These are phyloP conservation scores for Pouteria campechiana DNA, from an alignment of 179 eudicot species.

Conservation along the genomic window DNA sequence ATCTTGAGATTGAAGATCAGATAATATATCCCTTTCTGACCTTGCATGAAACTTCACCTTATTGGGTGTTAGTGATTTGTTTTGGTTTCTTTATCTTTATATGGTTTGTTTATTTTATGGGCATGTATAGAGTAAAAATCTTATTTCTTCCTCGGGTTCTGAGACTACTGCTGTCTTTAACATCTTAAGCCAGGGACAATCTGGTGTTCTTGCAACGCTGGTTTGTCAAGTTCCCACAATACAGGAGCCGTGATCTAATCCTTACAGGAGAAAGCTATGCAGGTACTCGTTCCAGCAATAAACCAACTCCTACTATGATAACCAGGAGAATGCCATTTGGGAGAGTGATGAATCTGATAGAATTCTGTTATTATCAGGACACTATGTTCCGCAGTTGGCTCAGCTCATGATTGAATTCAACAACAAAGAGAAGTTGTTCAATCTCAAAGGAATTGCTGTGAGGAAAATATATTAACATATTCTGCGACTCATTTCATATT, in stretches of 20 bases:
- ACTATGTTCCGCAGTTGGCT: slow-evolving; percentile 94
- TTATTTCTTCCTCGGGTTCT: neutral
- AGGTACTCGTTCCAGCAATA: slow-evolving; percentile 27
- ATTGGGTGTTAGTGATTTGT: no score
- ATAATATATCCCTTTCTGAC: no score
- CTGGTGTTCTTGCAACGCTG: slow-evolving; percentile 70
- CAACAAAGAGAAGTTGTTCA: slow-evolving; percentile 50
- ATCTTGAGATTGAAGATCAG: no score
- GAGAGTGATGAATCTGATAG: no score
- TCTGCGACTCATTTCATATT: no score
- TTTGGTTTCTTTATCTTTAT: no score
- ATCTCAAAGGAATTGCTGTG: slow-evolving; percentile 89
- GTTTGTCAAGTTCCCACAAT: slow-evolving; percentile 82
- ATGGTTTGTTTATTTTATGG: no score
- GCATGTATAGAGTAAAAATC: no score
- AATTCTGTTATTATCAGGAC: slow-evolving; percentile 51
- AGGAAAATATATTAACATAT: no score
- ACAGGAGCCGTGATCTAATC: slow-evolving; percentile 50
- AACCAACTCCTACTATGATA: no score
- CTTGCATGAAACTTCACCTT: no score
- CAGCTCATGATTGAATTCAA: slow-evolving; percentile 67
- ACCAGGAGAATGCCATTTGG: no score
- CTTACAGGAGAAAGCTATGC: slow-evolving; percentile 99
- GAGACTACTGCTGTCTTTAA: neutral
- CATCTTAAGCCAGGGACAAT: slow-evolving; percentile 67